phyloP scores from a whole-genome alignment of 768 basidiomycete species.

The Boletus bicolor region DNA sequence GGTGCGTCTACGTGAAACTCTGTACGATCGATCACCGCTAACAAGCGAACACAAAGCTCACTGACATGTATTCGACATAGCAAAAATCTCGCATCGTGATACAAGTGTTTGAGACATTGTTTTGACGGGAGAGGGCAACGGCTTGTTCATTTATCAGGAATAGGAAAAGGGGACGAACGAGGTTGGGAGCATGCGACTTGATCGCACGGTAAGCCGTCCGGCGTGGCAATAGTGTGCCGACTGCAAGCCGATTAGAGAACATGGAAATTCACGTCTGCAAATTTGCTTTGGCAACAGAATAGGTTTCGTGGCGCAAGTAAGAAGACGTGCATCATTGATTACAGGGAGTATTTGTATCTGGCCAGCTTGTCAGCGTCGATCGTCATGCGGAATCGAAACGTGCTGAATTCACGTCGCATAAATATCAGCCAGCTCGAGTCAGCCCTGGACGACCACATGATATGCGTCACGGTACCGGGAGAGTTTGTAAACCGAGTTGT shows the following conservation, averaged over 20 bases:
- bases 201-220: not conserved
- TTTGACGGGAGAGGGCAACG: not conserved
- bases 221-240: too few species aligned
- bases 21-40: not conserved
- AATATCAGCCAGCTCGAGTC: too few species aligned
- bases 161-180: not conserved
- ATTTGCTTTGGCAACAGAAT: conserved; percentile 40
- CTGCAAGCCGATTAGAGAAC: not conserved
- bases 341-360: conserved; percentile 29
- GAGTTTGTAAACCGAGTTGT: too few species aligned
- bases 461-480: too few species aligned
- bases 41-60: conserved; percentile 15
- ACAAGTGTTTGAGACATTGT: conserved; percentile 10
- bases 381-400: too few species aligned
- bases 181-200: not conserved
- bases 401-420: too few species aligned
- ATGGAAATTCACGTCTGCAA: not conserved
- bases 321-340: conserved; percentile 74
- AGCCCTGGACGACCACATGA: too few species aligned
- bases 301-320: conserved; percentile 82
- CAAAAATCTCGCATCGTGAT: conserved; percentile 25
- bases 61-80: conserved; percentile 13
- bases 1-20: not conserved
- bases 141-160: conserved; percentile 27
- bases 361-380: too few species aligned